Conservation (phyloP, 2,329 filamentous ascomycete genomes). For the Colletotrichum sp. region DNA sequence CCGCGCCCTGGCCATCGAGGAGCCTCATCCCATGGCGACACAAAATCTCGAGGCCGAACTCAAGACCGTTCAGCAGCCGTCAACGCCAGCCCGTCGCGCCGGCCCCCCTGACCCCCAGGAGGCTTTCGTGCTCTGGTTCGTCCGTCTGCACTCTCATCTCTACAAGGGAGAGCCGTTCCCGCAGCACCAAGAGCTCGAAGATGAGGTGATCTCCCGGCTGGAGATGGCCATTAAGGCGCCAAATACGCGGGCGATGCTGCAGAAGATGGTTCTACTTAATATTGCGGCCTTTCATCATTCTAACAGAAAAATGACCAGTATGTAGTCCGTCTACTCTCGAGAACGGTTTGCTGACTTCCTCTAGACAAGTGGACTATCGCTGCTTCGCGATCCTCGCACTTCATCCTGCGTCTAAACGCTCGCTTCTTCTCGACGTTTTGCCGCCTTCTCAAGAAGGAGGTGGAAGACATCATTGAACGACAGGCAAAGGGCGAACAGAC, state of each 20-base stretch:
- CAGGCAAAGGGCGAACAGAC: constrained; percentile 35
- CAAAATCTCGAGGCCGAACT: constrained; percentile 84
- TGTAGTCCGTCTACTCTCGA: constrained; percentile 23
- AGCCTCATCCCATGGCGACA: constrained; percentile 76
- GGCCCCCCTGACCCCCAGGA: constrained; percentile 60
- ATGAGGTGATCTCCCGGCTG: constrained; percentile 82
- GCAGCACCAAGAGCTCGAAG: constrained; percentile 81
- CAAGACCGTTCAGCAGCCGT: constrained; percentile 51
- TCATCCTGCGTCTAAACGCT: constrained; percentile 78
- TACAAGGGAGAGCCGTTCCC: constrained; percentile 78
- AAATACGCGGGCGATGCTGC: constrained; percentile 67
- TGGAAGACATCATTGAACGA: constrained; percentile 55
- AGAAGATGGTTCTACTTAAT: constrained; percentile 85
- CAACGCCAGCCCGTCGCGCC: constrained; percentile 34
- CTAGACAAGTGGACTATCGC: constrained; percentile 52
- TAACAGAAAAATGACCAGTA: constrained; percentile 58
- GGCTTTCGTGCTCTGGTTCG: constrained; percentile 80
- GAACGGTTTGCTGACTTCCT: neutral
- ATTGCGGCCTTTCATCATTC: constrained; percentile 83
- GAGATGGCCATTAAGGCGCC: constrained; percentile 74
- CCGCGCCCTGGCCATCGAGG: constrained; percentile 75
- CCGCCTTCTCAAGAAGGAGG: constrained; percentile 71
- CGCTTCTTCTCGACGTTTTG: constrained; percentile 78
- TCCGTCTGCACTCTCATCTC: constrained; percentile 84
- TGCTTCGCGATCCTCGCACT: constrained; percentile 59